Evolutionary conservation across 2,329 filamentous ascomycete genomes (phyloP), one percentile per base, ranked within the genome.

Genomic region (Sarocladium strictum): DNA sequence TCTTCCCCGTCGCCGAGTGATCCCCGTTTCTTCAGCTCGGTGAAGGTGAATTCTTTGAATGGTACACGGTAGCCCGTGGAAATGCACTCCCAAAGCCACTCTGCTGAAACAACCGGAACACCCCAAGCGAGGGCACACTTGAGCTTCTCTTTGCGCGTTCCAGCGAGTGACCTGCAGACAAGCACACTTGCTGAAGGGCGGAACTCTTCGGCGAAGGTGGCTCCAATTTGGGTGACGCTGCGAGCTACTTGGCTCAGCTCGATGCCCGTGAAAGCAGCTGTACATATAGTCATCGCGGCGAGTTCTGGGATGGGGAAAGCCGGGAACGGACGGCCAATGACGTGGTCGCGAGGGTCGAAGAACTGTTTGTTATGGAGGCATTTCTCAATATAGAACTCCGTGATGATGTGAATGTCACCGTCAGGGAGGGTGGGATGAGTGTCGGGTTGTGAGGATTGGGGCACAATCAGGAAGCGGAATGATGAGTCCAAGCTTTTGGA

Each of bases 301-400:
- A 96, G 93, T 1, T 81, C 88, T 65, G 73, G 62, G 29, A 95
- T 82, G 35, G 84, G 87, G 60, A 90, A 87, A 27, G 74, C 72
- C 5, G 83, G 77, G 58, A 97, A 89, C 2, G 94, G 91, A 6
- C 83, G 83, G 56, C 90, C 91, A 23, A 95, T 79, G 38, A 89
- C 78, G 3, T 94, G 84, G 3, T 81, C 76, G 53, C 76, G 73
- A 4, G 91, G 90, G 27, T 87, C 75, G 47, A 90, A 76, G 61
- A 93, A 81, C 24, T 72, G 74, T 68, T 89, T 94, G 59, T 83
- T 82, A 65, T 92, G 85, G 37, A 99, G 74, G 66, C 93, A 97
- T 49, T 84, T 83, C 71, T 99, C 94, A 53, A 99, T 78, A 80
- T 93, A 99, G 78, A 94, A 95, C 65, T 96, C 91, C 11, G 91